Percentiles rank a stretch among this genome's conserved stretches.
These are phyloP conservation scores for Copromyces sp. DNA, from an alignment of 495 filamentous ascomycete genomes.

Conservation along the genomic window DNA sequence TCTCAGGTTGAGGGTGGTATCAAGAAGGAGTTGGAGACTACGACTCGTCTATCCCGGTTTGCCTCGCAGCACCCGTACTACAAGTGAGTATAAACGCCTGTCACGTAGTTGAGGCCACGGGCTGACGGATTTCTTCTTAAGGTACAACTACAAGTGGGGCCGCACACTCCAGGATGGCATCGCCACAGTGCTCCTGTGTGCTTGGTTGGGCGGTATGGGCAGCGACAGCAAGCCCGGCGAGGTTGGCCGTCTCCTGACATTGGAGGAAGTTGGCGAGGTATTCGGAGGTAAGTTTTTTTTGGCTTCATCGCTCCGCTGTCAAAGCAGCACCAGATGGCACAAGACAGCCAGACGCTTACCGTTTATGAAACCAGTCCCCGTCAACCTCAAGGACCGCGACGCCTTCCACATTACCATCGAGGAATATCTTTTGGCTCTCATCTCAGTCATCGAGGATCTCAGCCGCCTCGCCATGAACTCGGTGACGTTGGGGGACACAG, in stretches of 20 bases:
- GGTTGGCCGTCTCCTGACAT: conserved; percentile 61
- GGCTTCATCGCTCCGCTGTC: not conserved
- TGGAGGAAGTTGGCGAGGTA: conserved; percentile 74
- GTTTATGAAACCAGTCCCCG: conserved; percentile 54
- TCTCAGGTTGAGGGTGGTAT: conserved; percentile 46
- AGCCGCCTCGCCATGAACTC: conserved; percentile 89
- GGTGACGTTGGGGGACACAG: conserved; percentile 84
- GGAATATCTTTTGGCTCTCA: conserved; percentile 84
- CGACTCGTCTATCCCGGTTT: conserved; percentile 52
- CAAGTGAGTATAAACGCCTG: conserved; percentile 43
- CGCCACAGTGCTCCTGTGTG: conserved; percentile 58
- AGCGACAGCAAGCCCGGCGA: conserved; percentile 28
- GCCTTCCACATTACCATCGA: conserved; percentile 93
- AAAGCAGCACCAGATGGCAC: not conserved
- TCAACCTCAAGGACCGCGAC: conserved; percentile 84
- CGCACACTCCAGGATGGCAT: conserved; percentile 77
- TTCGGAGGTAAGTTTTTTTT: conserved; percentile 49
- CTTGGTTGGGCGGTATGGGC: conserved; percentile 61
- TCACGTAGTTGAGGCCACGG: not conserved
- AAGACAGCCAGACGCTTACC: not conserved
- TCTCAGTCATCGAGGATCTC: conserved; percentile 82
- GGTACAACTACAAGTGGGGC: conserved; percentile 76
- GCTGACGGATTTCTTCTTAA: conserved; percentile 9
- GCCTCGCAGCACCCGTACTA: conserved; percentile 87
- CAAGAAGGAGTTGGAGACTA: conserved; percentile 42